These are phyloP conservation scores for Salmacisia buchloeana DNA, from an alignment of 1,284 basidiomycete genomes.

Conservation along the genomic window DNA sequence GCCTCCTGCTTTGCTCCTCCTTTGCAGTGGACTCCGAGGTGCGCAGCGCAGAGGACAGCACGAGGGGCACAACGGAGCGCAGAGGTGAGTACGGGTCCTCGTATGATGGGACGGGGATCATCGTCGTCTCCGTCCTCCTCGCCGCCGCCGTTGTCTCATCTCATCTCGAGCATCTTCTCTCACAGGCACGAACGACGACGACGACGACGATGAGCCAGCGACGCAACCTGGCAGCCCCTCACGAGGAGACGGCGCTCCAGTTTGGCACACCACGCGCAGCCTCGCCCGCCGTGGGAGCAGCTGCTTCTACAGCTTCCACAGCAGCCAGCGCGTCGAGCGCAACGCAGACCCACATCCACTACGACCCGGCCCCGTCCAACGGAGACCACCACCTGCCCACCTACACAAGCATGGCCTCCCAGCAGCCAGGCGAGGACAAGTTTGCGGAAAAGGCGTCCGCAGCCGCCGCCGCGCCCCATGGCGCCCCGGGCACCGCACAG, in stretches of 20 bases:
- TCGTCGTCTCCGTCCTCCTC: too few species aligned
- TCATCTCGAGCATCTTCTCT: neutral
- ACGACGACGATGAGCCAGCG: constrained; percentile 4
- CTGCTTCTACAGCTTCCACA: neutral
- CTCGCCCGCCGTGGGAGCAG: neutral
- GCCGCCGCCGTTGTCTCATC: neutral
- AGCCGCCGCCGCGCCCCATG: neutral
- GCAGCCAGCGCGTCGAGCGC: too few species aligned
- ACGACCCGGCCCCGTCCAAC: neutral
- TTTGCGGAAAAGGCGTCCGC: constrained; percentile 12
- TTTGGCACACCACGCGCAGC: constrained; percentile 2
- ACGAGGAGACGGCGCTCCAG: constrained; percentile 1
- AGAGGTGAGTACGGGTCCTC: too few species aligned
- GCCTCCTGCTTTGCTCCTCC: too few species aligned
- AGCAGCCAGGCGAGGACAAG: constrained; percentile 15
- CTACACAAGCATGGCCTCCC: neutral
- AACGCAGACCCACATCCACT: neutral
- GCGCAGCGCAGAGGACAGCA: too few species aligned
- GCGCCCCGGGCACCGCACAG: constrained; percentile 1
- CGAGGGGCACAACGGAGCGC: too few species aligned
- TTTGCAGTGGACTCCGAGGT: too few species aligned
- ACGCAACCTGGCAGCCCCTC: neutral
- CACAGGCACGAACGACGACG: too few species aligned
- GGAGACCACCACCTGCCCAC: neutral
- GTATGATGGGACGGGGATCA: too few species aligned